Percentiles rank a stretch among this genome's conserved stretches.
Evolutionary conservation across 1,284 basidiomycete genomes (phyloP).

Genomic region (Vanrija sp.): DNA sequence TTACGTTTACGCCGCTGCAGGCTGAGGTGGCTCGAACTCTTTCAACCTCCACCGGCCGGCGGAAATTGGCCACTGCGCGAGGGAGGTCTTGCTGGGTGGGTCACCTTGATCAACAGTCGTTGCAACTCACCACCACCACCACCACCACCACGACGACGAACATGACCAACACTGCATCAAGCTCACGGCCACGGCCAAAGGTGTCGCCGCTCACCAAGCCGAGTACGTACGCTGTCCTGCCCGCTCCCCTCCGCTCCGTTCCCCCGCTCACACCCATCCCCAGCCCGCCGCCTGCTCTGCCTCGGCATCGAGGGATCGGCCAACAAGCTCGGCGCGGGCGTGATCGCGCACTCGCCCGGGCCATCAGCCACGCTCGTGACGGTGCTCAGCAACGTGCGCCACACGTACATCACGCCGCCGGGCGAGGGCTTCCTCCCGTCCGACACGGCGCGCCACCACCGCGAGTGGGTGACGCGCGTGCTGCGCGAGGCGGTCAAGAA

Average conservation of each 20-base stretch:
- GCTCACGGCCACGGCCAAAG: conserved; percentile 21
- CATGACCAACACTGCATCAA: conserved; percentile 23
- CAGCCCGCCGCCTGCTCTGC: conserved; percentile 43
- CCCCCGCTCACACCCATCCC: background rate
- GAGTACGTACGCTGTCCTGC: conserved; percentile 25
- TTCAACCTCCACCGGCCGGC: background rate
- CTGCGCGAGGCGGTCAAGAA: conserved; percentile 74
- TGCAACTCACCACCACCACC: background rate
- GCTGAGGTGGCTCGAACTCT: background rate
- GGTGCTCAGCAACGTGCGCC: conserved; percentile 80
- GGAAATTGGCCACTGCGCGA: conserved; percentile 7
- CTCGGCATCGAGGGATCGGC: conserved; percentile 92
- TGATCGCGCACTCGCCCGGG: conserved; percentile 70
- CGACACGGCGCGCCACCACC: conserved; percentile 93
- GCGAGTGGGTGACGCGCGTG: conserved; percentile 83
- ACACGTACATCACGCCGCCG: conserved; percentile 97
- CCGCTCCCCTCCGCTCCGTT: background rate
- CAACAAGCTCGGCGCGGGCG: conserved; percentile 95
- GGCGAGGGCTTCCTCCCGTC: conserved; percentile 95
- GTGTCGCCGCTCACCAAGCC: conserved; percentile 35
- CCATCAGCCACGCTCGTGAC: conserved; percentile 50
- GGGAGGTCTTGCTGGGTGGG: background rate
- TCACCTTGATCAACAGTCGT: too few species aligned
- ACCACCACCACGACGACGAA: conserved; percentile 1
- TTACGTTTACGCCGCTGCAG: too few species aligned